Percentiles rank a stretch among this genome's conserved stretches.
Conservation (phyloP, 805 yeast genomes). For the Zygosaccharomyces pseudorouxii region DNA sequence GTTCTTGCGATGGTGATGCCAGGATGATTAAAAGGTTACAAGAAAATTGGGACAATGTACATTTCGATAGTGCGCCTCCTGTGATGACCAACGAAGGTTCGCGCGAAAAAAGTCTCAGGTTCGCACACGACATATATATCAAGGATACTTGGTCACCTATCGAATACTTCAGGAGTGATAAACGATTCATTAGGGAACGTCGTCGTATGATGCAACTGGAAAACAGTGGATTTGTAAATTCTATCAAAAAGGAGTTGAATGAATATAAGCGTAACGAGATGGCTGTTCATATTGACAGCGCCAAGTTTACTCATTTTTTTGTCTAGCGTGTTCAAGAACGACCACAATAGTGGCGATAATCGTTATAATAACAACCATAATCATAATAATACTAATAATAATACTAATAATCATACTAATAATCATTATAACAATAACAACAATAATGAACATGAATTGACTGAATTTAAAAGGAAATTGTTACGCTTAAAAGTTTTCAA, state of each 20-base stretch:
- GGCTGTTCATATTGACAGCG: conserved; percentile 62
- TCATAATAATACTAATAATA: not conserved
- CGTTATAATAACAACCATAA: not conserved
- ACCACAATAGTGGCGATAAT: not conserved
- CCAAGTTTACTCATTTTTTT: conserved; percentile 61
- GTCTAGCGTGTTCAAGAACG: conserved; percentile 4
- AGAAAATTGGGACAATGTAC: conserved; percentile 25
- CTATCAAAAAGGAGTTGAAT: conserved; percentile 61
- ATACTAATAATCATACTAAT: not conserved
- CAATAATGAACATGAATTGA: not conserved
- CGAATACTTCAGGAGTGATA: conserved; percentile 31
- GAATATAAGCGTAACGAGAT: conserved; percentile 58
- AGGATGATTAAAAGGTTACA: conserved; percentile 17
- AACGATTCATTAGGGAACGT: conserved; percentile 18
- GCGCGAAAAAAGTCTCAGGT: conserved; percentile 19
- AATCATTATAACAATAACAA: not conserved
- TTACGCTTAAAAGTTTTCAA: too few species aligned
- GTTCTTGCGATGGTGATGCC: conserved; percentile 10
- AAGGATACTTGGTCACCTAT: conserved; percentile 27
- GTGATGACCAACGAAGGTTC: not conserved
- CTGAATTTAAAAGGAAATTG: not conserved
- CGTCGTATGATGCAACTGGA: conserved; percentile 20
- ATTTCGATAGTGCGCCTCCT: conserved; percentile 14
- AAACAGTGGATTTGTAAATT: conserved; percentile 19
- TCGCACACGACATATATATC: conserved; percentile 26